Conservation (phyloP, 2,329 filamentous ascomycete species). For the Cladosporium sphaerospermum region DNA sequence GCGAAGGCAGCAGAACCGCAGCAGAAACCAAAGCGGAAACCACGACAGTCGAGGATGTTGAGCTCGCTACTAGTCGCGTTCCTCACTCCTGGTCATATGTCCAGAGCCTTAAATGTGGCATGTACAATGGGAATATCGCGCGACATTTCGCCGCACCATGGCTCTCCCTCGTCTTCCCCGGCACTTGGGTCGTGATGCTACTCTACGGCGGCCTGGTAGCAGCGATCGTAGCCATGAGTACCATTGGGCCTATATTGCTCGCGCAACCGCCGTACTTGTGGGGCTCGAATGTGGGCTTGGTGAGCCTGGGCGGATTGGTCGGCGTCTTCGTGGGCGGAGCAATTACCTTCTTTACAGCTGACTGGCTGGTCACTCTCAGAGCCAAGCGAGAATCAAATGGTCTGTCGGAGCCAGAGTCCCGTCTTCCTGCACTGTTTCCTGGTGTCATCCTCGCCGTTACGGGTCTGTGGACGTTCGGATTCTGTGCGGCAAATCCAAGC, state of each 20-base stretch:
- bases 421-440: conserved; percentile 35
- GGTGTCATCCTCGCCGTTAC: conserved; percentile 32
- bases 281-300: conserved; percentile 34
- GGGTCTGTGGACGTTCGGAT: conserved; percentile 36
- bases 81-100: conserved; percentile 15
- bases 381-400: conserved; percentile 33
- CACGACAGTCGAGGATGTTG: conserved; percentile 17
- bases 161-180: conserved; percentile 33
- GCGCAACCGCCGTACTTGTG: conserved; percentile 37
- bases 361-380: conserved; percentile 32
- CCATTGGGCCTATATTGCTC: conserved; percentile 33
- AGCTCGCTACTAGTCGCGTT: conserved; percentile 3
- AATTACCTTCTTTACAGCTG: conserved; percentile 34
- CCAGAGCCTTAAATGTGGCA: conserved; percentile 32
- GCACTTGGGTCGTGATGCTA: conserved; percentile 37
- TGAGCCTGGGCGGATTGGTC: conserved; percentile 35
- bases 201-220: conserved; percentile 40
- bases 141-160: conserved; percentile 34
- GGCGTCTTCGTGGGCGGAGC: conserved; percentile 32
- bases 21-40: conserved; percentile 20
- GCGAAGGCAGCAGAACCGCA: conserved; percentile 9
- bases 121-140: conserved; percentile 31
- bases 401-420: conserved; percentile 35
- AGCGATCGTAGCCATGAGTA: conserved; percentile 34
- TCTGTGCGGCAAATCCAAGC: conserved; percentile 34